Conservation (phyloP, 2,329 filamentous ascomycete genomes). For the Tolypocladium capitatum region DNA sequence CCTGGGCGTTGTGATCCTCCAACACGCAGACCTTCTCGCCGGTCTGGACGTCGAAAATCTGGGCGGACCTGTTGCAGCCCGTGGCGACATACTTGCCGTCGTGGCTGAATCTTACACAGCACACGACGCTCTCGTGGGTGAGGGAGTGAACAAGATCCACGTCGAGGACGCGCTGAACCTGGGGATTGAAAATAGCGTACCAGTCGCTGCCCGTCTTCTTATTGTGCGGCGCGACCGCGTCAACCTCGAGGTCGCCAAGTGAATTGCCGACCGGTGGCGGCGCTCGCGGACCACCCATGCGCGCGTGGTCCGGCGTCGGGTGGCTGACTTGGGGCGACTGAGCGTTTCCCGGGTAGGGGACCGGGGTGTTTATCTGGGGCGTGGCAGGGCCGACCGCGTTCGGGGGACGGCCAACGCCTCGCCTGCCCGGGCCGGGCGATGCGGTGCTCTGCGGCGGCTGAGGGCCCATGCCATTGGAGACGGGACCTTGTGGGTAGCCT, state of each 20-base stretch:
- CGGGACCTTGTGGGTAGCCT: conserved; percentile 46
- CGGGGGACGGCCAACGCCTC: conserved; percentile 53
- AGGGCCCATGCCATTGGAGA: conserved; percentile 59
- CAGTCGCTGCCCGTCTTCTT: conserved; percentile 88
- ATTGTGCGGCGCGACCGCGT: conserved; percentile 69
- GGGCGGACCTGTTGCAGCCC: conserved; percentile 96
- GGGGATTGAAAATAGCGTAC: conserved; percentile 95
- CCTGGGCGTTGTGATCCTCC: conserved; percentile 68
- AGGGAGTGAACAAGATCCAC: conserved; percentile 91
- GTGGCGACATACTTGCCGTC: conserved; percentile 95
- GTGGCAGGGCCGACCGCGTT: conserved; percentile 60
- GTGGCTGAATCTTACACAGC: conserved; percentile 91
- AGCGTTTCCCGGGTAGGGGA: conserved; percentile 70
- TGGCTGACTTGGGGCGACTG: conserved; percentile 81
- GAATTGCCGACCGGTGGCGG: conserved; percentile 43
- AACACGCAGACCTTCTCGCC: conserved; percentile 82
- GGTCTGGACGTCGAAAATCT: conserved; percentile 87
- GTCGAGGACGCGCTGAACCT: conserved; percentile 77
- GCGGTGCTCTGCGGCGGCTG: conserved; percentile 75
- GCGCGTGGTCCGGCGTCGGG: conserved; percentile 57
- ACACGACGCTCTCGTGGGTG: conserved; percentile 89
- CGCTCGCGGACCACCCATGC: conserved; percentile 36
- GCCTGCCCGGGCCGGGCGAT: conserved; percentile 73
- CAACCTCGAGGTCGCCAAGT: conserved; percentile 75
- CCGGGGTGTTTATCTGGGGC: conserved; percentile 79